Evolutionary conservation across 805 yeast species (phyloP), one percentile per base, ranked within the genome.

Genomic region (Barnettozyma botsteinii): DNA sequence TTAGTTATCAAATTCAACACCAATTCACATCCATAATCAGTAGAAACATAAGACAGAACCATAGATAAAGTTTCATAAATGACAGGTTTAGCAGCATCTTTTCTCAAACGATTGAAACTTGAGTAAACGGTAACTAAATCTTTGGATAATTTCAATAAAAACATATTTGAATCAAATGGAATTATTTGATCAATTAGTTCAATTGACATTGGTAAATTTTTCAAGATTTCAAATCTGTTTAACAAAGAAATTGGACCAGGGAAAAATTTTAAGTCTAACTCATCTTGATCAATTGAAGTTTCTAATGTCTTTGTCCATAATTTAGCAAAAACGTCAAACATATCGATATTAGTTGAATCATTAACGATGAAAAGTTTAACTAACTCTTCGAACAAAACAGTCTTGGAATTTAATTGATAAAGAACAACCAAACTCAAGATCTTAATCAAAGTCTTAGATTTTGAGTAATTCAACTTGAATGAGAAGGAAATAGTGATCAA

Each of bases 301-400:
- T 51, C 48, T 7, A 56, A 32, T 13, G 56, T 50, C 21, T 45
- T 50, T 15, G 43, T 45, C 60, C 60, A 56, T 11, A 56, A 43
- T 18, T 48, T 51, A 35, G 43, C 48, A 41, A 55, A 53, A 2
- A 53, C 47, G 12, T 50, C 48, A 43, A 46, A 50, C 26, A 51
- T 50, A 5, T 51, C 55, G 38, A 47, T 27, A 33, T 54, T 49
- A 13, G 54, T 47, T 5, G 49, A 31, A 1, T 41, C 21, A 21
- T 35, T 40, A 5, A 40, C 34, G 0, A 35, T 37, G 32, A 55
- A 52, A 33, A 53, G 14, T 20, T 45, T 43, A 9, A 42, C 30
- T 0, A 44, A 15, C 5, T 49, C 51, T 7, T 40, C 24, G 2
- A 55, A 38, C 4, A 52, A 27, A 2, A 26, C 26, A 9, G 27